Percentiles rank a stretch among this genome's conserved stretches.
Conservation (phyloP, 495 filamentous ascomycete species). For the Aspergillus coremiiformis region DNA sequence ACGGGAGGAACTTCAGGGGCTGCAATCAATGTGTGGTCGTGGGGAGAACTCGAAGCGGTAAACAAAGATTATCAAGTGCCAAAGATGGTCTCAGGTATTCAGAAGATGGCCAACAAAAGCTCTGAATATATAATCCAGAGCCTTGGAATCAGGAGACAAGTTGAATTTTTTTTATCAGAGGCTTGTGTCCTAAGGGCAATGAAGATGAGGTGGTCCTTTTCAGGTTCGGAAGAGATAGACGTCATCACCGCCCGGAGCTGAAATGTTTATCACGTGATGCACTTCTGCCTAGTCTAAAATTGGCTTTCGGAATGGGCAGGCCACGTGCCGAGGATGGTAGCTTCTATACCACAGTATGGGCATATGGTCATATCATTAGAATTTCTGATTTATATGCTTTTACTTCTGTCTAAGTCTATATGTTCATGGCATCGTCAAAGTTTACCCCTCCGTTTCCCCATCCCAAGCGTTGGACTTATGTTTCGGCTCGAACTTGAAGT, state of each 20-base stretch:
- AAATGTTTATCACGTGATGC: conserved; percentile 18
- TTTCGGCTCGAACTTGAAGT: conserved; percentile 96
- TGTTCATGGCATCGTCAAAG: background rate
- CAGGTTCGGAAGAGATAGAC: conserved; percentile 23
- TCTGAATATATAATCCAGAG: conserved; percentile 6
- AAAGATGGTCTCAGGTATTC: background rate
- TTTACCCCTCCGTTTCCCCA: conserved; percentile 56
- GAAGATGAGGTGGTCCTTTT: conserved; percentile 26
- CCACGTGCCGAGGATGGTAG: background rate
- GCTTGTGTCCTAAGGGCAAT: background rate
- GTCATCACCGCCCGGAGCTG: conserved; percentile 27
- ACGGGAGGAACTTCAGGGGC: conserved; percentile 6
- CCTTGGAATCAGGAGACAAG: background rate
- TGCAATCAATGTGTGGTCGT: conserved; percentile 4
- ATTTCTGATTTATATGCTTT: conserved; percentile 1
- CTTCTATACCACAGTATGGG: background rate
- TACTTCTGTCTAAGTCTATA: conserved; percentile 8
- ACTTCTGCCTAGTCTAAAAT: background rate
- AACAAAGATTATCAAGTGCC: conserved; percentile 10
- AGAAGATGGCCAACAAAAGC: background rate
- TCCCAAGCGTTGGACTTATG: conserved; percentile 83
- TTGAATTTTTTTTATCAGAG: background rate
- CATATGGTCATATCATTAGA: background rate
- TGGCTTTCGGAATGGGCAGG: background rate
- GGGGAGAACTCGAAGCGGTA: conserved; percentile 6